These are phyloP conservation scores for Ramaria rubella DNA, from an alignment of 768 basidiomycete genomes.

Conservation along the genomic window DNA sequence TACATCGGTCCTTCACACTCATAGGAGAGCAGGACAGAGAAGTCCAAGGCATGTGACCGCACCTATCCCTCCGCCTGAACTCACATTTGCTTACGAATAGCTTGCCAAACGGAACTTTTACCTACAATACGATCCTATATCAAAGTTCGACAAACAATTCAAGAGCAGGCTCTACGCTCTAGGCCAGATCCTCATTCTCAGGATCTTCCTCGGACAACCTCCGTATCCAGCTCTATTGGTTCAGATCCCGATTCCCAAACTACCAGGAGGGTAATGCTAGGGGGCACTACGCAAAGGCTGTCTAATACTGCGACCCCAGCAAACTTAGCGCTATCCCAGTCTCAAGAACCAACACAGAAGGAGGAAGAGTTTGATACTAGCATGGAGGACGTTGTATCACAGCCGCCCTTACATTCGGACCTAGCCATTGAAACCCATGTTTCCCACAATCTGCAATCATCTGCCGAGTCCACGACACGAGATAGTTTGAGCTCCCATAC, in stretches of 20 bases:
- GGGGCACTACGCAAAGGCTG: neutral
- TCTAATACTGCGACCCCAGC: neutral
- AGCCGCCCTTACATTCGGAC: no score
- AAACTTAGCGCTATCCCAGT: neutral
- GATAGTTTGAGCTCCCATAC: neutral
- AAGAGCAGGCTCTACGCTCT: neutral
- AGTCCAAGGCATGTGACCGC: constrained; percentile 39
- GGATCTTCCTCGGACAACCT: neutral
- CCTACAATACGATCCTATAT: constrained; percentile 45
- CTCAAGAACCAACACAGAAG: neutral
- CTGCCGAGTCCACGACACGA: neutral
- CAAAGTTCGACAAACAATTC: constrained; percentile 24
- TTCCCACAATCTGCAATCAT: neutral
- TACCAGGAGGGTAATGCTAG: neutral
- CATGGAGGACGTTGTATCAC: neutral
- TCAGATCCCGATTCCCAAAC: neutral
- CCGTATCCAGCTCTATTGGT: neutral
- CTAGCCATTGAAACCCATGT: no score
- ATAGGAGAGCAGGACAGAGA: constrained; percentile 70
- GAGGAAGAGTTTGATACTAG: neutral
- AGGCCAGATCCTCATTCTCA: neutral
- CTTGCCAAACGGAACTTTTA: constrained; percentile 34
- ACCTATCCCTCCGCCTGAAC: neutral
- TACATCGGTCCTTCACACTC: constrained; percentile 64
- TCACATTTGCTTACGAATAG: constrained; percentile 21